Base-by-base conservation (phyloP, 352 stramenopile genomes). In the Vaucheria bursata region DNA sequence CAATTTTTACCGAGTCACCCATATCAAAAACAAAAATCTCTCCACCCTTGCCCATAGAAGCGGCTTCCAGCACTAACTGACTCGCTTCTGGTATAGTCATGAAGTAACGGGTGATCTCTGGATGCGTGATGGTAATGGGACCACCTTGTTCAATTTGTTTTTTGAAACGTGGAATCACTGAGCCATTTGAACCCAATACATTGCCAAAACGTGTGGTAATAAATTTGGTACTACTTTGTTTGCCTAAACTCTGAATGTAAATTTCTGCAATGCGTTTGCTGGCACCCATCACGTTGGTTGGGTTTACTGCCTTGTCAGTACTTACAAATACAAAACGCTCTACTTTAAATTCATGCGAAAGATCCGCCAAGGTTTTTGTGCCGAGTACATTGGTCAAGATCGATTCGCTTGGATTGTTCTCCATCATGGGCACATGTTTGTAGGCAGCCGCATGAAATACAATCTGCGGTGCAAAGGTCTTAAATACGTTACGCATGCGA, bases 91-190 rank as follows among this genome's bases (percentile, higher is more conserved):
- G 45, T 18, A 59, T 59, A 18, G 45, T 18, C 45, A 59, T 59
- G 45, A 59, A 59, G 45, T 18, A 59, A 25, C 45, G 45, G 45
- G 45, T 59, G 45, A 59, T 59, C 45, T 59, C 45, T 18, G 45
- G 45, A 59, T 59, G 45, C 45, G 45, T 59, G 45, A 59, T 25
- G 45, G 45, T 59, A 25, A 59, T 59, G 12, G 45, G 45, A 18
- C 45, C 45, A 59, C 45, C 45, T 18, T 25, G 45, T 25, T 59
- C 45, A 25, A 59, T 59, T 59, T 59, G 45, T 25, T 59, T 25
- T 59, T 59, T 59, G 45, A 59, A 59, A 18, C 25, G 18, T 59
- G 45, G 45, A 59, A 59, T 59, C 45, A 59, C 45, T 59, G 45
- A 59, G 25, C 45, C 45, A 25, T 59, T 59, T 18, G 12, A 18